Evolutionary conservation across 208 protist species (phyloP).

Genomic region (Angomonas ambiguus): DNA sequence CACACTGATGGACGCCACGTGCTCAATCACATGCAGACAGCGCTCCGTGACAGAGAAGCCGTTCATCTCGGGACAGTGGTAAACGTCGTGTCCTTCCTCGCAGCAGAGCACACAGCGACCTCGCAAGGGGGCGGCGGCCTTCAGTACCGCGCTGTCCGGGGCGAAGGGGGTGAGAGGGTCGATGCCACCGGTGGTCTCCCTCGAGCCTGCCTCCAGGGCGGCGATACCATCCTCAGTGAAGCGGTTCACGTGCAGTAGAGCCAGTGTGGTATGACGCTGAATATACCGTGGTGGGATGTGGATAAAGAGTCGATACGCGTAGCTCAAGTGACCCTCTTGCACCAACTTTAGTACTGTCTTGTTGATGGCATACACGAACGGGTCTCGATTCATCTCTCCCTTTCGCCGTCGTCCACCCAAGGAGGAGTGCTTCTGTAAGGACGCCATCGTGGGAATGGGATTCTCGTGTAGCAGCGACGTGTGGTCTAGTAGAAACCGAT

Average conservation of each 20-base stretch:
- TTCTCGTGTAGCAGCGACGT: slow-evolving; percentile 28
- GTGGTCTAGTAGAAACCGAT: slow-evolving; percentile 64
- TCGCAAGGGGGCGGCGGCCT: slow-evolving; percentile 55
- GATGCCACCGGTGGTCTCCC: slow-evolving; percentile 6
- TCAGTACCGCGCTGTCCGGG: slow-evolving; percentile 20
- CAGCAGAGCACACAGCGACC: slow-evolving; percentile 70
- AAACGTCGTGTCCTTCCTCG: slow-evolving; percentile 40
- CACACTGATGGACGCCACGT: slow-evolving; percentile 43
- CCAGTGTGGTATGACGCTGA: slow-evolving; percentile 32
- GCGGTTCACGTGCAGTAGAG: slow-evolving; percentile 60
- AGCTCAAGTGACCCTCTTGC: slow-evolving; percentile 26
- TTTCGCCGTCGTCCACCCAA: slow-evolving; percentile 1
- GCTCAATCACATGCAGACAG: slow-evolving; percentile 30
- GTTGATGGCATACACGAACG: slow-evolving; percentile 76
- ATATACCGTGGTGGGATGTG: slow-evolving; percentile 35
- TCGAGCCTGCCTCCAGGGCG: slow-evolving; percentile 21
- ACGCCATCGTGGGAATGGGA: neutral
- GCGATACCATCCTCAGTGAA: slow-evolving; percentile 61
- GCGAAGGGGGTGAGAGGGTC: neutral
- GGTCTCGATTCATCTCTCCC: slow-evolving; percentile 24
- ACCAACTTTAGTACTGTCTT: slow-evolving; percentile 53
- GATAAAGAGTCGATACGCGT: slow-evolving; percentile 73
- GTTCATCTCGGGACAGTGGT: slow-evolving; percentile 66
- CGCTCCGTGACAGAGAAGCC: slow-evolving; percentile 37
- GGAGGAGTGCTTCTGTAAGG: neutral